Conservation (phyloP, 1,284 basidiomycete genomes). For the Trichosporon sp. region DNA sequence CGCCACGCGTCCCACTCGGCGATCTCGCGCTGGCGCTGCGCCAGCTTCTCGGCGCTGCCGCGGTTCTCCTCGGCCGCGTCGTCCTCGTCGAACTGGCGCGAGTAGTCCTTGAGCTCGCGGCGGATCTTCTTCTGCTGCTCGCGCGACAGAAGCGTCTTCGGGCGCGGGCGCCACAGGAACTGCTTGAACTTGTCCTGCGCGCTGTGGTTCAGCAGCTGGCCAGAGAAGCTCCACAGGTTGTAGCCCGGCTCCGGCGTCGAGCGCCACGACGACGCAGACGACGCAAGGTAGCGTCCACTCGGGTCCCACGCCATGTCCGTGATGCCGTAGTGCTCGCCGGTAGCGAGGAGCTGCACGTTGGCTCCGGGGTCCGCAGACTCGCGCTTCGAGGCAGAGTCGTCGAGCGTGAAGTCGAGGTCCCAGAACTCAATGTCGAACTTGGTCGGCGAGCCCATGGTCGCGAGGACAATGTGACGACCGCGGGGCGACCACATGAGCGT, state of each 20-base stretch:
- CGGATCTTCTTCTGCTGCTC: slow-evolving; percentile 81
- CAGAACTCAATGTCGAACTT: slow-evolving; percentile 99
- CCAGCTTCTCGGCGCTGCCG: slow-evolving; percentile 87
- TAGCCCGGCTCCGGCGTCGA: slow-evolving; percentile 94
- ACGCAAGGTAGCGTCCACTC: slow-evolving; percentile 86
- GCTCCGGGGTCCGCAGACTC: slow-evolving; percentile 71
- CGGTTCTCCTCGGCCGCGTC: slow-evolving; percentile 93
- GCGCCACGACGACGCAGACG: slow-evolving; percentile 91
- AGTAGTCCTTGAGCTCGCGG: slow-evolving; percentile 88
- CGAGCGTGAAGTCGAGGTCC: slow-evolving; percentile 88
- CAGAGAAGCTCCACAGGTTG: slow-evolving; percentile 96
- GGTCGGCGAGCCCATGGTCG: slow-evolving; percentile 87
- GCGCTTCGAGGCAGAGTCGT: slow-evolving; percentile 58
- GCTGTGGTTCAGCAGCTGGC: slow-evolving; percentile 82
- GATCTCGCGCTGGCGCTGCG: slow-evolving; percentile 82
- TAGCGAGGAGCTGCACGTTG: slow-evolving; percentile 74
- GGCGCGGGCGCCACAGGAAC: slow-evolving; percentile 95
- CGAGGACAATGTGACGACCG: slow-evolving; percentile 91
- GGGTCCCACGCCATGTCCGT: slow-evolving; percentile 99
- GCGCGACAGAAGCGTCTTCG: slow-evolving; percentile 77
- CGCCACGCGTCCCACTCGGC: slow-evolving; percentile 97
- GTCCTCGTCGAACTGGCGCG: slow-evolving; percentile 90
- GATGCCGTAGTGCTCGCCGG: slow-evolving; percentile 95
- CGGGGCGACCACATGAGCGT: slow-evolving; percentile 96
- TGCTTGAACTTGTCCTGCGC: slow-evolving; percentile 96